A percentile compares a stretch with the other conserved stretches of the same genome.
These are phyloP conservation scores for Diutina rugosa DNA, from an alignment of 1,139 yeast species.

Conservation along the genomic window DNA sequence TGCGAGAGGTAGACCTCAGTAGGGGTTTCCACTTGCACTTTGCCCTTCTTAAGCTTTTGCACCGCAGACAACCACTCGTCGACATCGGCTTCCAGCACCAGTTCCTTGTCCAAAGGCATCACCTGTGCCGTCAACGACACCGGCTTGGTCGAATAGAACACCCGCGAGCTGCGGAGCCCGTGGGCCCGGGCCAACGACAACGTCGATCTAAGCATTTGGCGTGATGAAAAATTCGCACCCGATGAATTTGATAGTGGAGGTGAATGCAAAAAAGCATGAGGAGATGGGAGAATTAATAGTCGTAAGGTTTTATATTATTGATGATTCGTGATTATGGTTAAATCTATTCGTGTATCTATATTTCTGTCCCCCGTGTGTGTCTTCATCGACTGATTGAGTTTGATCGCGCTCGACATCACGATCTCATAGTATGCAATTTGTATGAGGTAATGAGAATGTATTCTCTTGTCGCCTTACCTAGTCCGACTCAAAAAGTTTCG, in stretches of 20 bases:
- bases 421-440: too few relatives aligned
- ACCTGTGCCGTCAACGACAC: constrained; percentile 19
- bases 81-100: constrained; percentile 41
- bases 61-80: constrained; percentile 58
- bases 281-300: too few relatives aligned
- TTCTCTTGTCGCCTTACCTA: too few relatives aligned
- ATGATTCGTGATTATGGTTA: too few relatives aligned
- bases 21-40: constrained; percentile 20
- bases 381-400: too few relatives aligned
- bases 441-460: too few relatives aligned
- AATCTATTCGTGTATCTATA: too few relatives aligned
- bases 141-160: constrained; percentile 7
- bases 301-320: too few relatives aligned
- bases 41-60: constrained; percentile 36
- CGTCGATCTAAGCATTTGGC: constrained; percentile 1
- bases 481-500: too few relatives aligned
- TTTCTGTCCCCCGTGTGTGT: too few relatives aligned
- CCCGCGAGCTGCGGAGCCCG: neutral
- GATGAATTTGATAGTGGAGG: neutral
- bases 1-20: constrained; percentile 32
- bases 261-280: neutral
- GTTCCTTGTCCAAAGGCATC: constrained; percentile 25
- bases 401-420: too few relatives aligned
- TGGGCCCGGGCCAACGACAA: neutral
- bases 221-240: neutral